A percentile compares a stretch with the other conserved stretches of the same genome.
These are phyloP conservation scores for Neurospora discreta DNA, from an alignment of 495 filamentous ascomycete genomes.

Conservation along the genomic window DNA sequence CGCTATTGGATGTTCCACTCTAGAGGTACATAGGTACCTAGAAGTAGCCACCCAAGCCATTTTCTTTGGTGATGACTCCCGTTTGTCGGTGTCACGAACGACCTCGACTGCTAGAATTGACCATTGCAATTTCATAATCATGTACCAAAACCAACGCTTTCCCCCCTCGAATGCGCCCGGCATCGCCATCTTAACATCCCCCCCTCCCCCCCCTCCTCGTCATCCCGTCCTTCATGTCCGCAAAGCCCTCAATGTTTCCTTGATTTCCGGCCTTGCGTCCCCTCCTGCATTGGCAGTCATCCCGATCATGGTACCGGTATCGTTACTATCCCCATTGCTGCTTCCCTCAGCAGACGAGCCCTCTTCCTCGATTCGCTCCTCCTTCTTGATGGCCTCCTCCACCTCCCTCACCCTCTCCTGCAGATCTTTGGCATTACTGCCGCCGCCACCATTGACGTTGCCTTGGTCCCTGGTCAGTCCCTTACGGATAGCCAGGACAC, in stretches of 20 bases:
- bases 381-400: not conserved
- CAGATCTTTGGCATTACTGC: not conserved
- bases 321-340: not conserved
- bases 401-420: conserved; percentile 4
- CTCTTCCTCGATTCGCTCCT: not conserved
- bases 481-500: conserved; percentile 64
- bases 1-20: not conserved
- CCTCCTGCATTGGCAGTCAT: not conserved
- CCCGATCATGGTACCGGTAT: not conserved
- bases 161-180: not conserved
- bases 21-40: no score
- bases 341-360: not conserved
- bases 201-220: no score
- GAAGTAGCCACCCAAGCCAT: not conserved
- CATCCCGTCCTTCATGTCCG: not conserved
- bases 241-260: not conserved
- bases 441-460: not conserved
- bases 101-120: not conserved
- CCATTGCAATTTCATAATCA: not conserved
- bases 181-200: not conserved
- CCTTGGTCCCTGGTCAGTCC: conserved; percentile 29
- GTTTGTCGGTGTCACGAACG: not conserved
- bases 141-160: not conserved
- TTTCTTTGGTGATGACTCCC: not conserved
- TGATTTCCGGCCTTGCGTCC: not conserved